Conservation (phyloP, 2,329 filamentous ascomycete genomes). For the Arthrobotrys pseudoclavata region DNA sequence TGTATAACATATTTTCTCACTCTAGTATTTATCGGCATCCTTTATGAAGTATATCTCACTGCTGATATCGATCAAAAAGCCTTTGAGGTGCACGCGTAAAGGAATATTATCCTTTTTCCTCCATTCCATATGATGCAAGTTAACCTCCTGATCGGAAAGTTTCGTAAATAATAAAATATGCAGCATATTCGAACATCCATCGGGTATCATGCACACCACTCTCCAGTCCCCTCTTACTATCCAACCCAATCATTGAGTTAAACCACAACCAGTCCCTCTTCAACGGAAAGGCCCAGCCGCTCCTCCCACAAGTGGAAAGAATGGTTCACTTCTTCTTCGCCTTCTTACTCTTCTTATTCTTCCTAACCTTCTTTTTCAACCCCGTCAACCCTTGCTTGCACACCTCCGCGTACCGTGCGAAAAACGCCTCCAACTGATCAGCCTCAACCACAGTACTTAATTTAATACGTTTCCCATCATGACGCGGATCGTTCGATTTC, state of each 20-base stretch:
- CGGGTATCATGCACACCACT: constrained; percentile 16
- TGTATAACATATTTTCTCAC: constrained; percentile 48
- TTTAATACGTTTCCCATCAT: constrained; percentile 76
- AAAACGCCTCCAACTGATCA: constrained; percentile 83
- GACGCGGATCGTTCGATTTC: constrained; percentile 70
- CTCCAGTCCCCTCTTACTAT: not conserved
- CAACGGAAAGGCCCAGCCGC: no score
- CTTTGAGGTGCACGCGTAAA: not conserved
- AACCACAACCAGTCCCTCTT: not conserved
- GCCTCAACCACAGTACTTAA: constrained; percentile 85
- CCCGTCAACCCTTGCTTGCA: constrained; percentile 90
- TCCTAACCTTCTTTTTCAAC: constrained; percentile 92
- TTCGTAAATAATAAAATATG: not conserved
- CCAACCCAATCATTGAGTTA: not conserved
- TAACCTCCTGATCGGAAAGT: not conserved
- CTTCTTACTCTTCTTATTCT: constrained; percentile 83
- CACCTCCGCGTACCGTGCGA: constrained; percentile 85
- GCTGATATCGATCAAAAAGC: not conserved
- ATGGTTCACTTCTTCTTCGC: constrained; percentile 75
- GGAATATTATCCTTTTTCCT: not conserved
- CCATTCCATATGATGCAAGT: not conserved
- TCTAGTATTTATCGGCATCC: constrained; percentile 1
- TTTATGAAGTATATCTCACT: not conserved
- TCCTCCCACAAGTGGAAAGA: not conserved
- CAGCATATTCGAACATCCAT: constrained; percentile 8